Base-by-base conservation (phyloP, 169 alveolate genomes). In the Cryptosporidium andersoni region DNA sequence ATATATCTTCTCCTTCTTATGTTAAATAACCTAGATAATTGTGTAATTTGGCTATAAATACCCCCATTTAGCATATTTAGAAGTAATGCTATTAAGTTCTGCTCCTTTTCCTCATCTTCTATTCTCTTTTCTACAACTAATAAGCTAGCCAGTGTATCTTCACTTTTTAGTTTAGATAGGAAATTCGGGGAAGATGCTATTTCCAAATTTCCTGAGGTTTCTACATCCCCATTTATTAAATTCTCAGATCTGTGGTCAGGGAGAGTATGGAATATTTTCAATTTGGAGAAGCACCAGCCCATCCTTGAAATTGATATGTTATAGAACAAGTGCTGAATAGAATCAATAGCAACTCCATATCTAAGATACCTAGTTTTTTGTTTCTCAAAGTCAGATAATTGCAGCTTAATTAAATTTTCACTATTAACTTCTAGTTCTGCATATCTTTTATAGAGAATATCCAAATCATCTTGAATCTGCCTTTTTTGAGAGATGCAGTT, bases 81-180 rank as follows among this genome's bases (percentile, higher is more conserved):
- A 9, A 74, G n/a, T 74, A 63, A 6, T 40, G 55, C 60, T 37
- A 74, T 45, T 43, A 74, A 43, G 39, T n/a, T 58, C 51, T 47
- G 66, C 37, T 74, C 85, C 49, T 14, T 74, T 58, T 74, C 85
- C 25, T 74, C 74, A 45, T 74, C 85, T 25, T 74, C 34, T 16
- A 74, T 74, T 9, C 67, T 60, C 11, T 74, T 74, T 16, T 74
- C 85, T 34, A 74, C 85, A 42, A 58, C 67, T 9, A 74, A 4
- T 36, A 74, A 60, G 6, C 43, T 47, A 16, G 43, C 43, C 34
- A 74, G 51, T 43, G 43, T 74, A 9, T 49, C 55, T 12, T 25
- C 25, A 25, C 25, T 25, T 25, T 25, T 25, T 25, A 25, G 25
- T 25, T 25, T 25, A 25, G 25, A 25, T 25, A 25, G 25, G 25